Evolutionary conservation across 768 basidiomycete genomes (phyloP).

Genomic region (Serendipita sp.): DNA sequence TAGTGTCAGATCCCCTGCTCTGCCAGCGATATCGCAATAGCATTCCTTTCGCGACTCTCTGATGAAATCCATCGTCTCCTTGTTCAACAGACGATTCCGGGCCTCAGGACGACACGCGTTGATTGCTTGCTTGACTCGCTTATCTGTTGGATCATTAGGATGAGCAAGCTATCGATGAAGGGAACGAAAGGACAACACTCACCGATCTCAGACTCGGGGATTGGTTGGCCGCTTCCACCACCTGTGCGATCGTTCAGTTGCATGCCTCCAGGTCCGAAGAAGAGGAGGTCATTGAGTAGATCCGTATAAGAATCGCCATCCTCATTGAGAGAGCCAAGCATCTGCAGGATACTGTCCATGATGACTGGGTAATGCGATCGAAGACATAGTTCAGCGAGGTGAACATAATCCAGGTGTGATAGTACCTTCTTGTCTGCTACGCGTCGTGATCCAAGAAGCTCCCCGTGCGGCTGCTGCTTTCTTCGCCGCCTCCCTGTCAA

Average conservation of each 20-base stretch:
- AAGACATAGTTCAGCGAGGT: no score
- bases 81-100: slow-evolving; percentile 41
- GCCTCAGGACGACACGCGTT: slow-evolving; percentile 58
- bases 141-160: slow-evolving; percentile 8
- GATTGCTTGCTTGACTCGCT: slow-evolving; percentile 30
- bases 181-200: neutral
- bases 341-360: neutral
- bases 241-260: neutral
- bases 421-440: no score
- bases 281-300: neutral
- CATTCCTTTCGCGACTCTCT: slow-evolving; percentile 61
- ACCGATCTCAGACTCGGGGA: neutral
- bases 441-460: slow-evolving; percentile 14
- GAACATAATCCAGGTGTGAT: no score
- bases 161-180: neutral
- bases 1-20: slow-evolving; percentile 48
- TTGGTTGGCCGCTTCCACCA: neutral
- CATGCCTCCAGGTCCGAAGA: neutral
- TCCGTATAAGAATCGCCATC: neutral
- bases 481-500: slow-evolving; percentile 42
- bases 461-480: slow-evolving; percentile 26
- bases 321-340: slow-evolving; percentile 11
- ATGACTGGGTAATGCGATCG: slow-evolving; percentile 9
- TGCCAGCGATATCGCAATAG: slow-evolving; percentile 65
- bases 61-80: slow-evolving; percentile 51